Evolutionary conservation across 306 rosid genomes (phyloP), one percentile per base, ranked within the genome.

Genomic region (Oemleria cerasiformis): DNA sequence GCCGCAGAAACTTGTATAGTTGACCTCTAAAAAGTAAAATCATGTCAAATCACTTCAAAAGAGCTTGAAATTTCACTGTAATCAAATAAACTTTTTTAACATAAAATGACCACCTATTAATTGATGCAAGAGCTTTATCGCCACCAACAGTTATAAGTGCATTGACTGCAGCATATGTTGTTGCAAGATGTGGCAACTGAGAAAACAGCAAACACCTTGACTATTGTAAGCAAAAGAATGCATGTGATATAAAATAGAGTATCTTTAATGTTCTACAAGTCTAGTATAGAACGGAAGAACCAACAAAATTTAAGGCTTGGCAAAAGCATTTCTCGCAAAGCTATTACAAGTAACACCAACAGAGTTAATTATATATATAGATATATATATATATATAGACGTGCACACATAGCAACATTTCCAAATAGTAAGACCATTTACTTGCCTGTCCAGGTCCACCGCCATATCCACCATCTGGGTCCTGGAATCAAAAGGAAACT

Each of bases 371-470:
- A 51, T 63, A 72, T 30, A 81, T 53, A 59, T 63, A 41, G 40
- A 75, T 62, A 71, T 12, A 30, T 30, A 4, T 30, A 30, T 30
- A 30, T 30, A 4, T 30, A 30, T 30, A 30, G 4, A 30, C 36
- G 3, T 2, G 2, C 36, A 30, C 36, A 30, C 36, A 1, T 53
- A 40, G 51, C 34, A 9, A 59, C 14, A 19, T 16, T 1, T 30
- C 4, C 38, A 72, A 56, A 72, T 67, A 19, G 14, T 13, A 15
- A 44, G 51, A 81, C 21, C 20, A 65, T 79, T 64, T 49, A 69
- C 96, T 84, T 86, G 87, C 98, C 97, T 93, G 98, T 72, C 92
- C 94, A 80, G 98, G 98, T 70, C 97, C 98, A 17, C 98, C 98
- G 39, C 89, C 94, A 80, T 81, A 93, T 73, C 97, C 97, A 79